Conservation (phyloP, 2,329 filamentous ascomycete genomes). For the Teratosphaeria gauchensis region DNA sequence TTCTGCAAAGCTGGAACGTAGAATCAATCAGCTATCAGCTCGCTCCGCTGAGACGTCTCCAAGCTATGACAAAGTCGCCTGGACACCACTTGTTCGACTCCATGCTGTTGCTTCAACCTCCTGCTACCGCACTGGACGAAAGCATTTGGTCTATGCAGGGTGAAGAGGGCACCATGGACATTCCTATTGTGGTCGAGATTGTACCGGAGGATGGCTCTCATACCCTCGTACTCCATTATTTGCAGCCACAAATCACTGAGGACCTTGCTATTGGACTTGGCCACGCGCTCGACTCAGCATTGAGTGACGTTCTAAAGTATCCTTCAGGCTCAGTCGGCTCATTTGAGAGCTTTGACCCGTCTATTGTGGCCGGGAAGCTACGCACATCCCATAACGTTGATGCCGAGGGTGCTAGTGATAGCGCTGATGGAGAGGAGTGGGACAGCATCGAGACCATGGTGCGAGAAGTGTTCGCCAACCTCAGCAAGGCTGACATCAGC, state of each 20-base stretch:
- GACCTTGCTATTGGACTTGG: constrained; percentile 10
- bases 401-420: neutral
- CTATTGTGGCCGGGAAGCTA: neutral
- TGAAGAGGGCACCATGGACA: constrained; percentile 56
- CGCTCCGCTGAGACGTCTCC: constrained; percentile 63
- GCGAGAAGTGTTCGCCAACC: constrained; percentile 46
- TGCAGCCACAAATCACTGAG: constrained; percentile 53
- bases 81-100: constrained; percentile 63
- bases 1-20: constrained; percentile 53
- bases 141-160: constrained; percentile 39
- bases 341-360: constrained; percentile 10
- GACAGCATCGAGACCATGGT: constrained; percentile 43
- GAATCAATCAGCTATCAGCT: constrained; percentile 61
- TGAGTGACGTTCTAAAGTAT: constrained; percentile 19
- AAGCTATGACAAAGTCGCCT: constrained; percentile 37
- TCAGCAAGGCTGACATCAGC: constrained; percentile 44
- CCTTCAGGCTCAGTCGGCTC: constrained; percentile 17
- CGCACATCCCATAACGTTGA: neutral
- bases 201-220: constrained; percentile 45
- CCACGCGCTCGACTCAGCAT: constrained; percentile 21
- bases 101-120: constrained; percentile 67
- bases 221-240: constrained; percentile 40
- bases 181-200: constrained; percentile 69
- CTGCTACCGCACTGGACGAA: constrained; percentile 34
- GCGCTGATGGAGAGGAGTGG: constrained; percentile 32